Evolutionary conservation across 768 basidiomycete species (phyloP), one percentile per base, ranked within the genome.

Genomic region (Termitomyces sp.): DNA sequence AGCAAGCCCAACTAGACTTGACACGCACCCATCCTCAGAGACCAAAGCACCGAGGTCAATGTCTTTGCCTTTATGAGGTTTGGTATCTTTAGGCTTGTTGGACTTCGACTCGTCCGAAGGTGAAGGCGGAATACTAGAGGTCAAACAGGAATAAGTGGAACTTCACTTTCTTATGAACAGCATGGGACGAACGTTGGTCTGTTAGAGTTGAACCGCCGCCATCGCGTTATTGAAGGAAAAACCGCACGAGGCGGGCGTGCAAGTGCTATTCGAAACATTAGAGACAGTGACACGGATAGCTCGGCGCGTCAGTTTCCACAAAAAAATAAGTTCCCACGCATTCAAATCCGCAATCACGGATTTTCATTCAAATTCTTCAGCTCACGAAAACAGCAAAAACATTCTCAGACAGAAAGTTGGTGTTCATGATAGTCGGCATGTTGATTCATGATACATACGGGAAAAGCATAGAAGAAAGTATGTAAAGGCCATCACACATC

Each of bases 201-300:
- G 17, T 40, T 59, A 11, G 62, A 58, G 14, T 60, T 66, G 1
- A 56, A 60, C 31, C 67, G 59, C 47, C 49, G 31, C 63, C 63
- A 63, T 15, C 67, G 63, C n/a, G 61, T 54, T 58, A 61, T 51
- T 60, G 63, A 60, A 54, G 65, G 54, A 11, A 64, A 32, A 10
- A 57, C 46, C 34, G 54, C 59, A 34, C 61, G 63, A 48, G 63
- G 60, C 14, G 62, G 62, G 14, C 65, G 60, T 43, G 67, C 58
- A 54, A 67, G 58, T 29, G 62, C 62, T 29, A 63, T 47, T 61
- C 66, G 63, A 43, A 67, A 55, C 66, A 67, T 67, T 43, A 43
- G 38, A 54, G 43, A 36, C 50, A 17, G 17, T 59, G 31, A 45
- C 31, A 38, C 45, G 20, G 5, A n/a, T 46, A 25, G 37, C 38